These are phyloP conservation scores for Tricholoma saponaceum DNA, from an alignment of 768 basidiomycete species.

Conservation along the genomic window DNA sequence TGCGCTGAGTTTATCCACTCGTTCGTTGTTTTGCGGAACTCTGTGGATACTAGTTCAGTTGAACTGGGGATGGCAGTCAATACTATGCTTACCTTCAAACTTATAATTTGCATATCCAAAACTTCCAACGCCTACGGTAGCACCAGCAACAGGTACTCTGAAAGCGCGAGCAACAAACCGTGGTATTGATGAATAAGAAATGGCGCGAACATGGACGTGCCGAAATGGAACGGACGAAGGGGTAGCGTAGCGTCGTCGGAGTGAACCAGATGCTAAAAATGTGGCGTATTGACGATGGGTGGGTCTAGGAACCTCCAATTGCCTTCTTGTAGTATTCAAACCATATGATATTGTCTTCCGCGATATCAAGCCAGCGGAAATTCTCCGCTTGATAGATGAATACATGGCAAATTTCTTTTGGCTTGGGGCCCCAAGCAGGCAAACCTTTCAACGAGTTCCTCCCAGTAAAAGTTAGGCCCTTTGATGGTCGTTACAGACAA, in stretches of 20 bases:
- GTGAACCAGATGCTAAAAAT: constrained; percentile 47
- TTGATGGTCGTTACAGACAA: not conserved
- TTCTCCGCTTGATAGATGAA: constrained; percentile 13
- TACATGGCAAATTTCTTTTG: constrained; percentile 10
- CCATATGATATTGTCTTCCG: constrained; percentile 55
- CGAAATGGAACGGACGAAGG: constrained; percentile 43
- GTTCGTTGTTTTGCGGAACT: constrained; percentile 64
- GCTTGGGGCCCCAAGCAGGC: not conserved
- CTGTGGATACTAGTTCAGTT: constrained; percentile 32
- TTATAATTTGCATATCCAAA: constrained; percentile 96
- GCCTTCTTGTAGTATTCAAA: constrained; percentile 38
- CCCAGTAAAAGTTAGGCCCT: not conserved
- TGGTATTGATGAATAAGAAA: constrained; percentile 90
- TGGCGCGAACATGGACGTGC: constrained; percentile 67
- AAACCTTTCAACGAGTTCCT: not conserved
- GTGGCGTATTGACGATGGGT: constrained; percentile 58
- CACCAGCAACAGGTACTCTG: constrained; percentile 82
- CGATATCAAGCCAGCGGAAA: constrained; percentile 12
- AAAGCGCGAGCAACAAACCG: constrained; percentile 85
- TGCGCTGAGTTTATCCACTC: constrained; percentile 64
- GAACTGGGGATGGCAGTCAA: not conserved
- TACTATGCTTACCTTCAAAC: constrained; percentile 70
- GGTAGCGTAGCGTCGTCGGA: constrained; percentile 45
- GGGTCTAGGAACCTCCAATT: constrained; percentile 31
- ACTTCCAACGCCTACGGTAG: constrained; percentile 86